A percentile compares a stretch with the other conserved stretches of the same genome.
These are phyloP conservation scores for Posidonia oceanica DNA, from an alignment of 116 monocot species.

Conservation along the genomic window DNA sequence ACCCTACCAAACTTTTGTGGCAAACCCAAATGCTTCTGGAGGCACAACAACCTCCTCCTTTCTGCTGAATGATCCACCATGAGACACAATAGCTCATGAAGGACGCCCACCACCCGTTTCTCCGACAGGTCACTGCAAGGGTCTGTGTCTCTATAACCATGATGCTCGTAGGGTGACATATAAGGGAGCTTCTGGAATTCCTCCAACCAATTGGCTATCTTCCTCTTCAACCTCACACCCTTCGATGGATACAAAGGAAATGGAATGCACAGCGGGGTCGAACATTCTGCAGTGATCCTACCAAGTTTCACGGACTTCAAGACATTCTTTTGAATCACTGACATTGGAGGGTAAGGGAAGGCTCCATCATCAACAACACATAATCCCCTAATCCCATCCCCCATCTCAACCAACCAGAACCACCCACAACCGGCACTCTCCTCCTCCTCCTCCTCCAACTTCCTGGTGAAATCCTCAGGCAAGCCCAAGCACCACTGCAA, in stretches of 20 bases:
- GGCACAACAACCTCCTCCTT: constrained; percentile 61
- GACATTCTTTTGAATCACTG: constrained; percentile 34
- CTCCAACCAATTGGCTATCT: constrained; percentile 55
- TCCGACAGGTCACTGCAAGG: constrained; percentile 39
- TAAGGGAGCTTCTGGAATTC: constrained; percentile 55
- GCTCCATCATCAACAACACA: not conserved
- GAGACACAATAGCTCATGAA: constrained; percentile 62
- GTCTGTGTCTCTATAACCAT: constrained; percentile 14
- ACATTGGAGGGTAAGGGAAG: constrained; percentile 8
- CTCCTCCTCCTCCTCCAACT: constrained; percentile 15
- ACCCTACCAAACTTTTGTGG: constrained; percentile 59
- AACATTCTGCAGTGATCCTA: not conserved
- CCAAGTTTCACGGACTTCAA: constrained; percentile 4
- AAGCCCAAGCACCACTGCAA: constrained; percentile 76
- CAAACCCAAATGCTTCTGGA: constrained; percentile 48
- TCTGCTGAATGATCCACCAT: constrained; percentile 70
- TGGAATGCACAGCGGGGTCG: constrained; percentile 4
- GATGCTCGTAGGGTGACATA: constrained; percentile 62
- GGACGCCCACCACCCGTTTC: constrained; percentile 57
- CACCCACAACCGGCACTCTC: not conserved
- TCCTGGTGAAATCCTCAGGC: constrained; percentile 45
- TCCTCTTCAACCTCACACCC: constrained; percentile 65
- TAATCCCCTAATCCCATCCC: constrained; percentile 25
- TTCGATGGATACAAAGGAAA: constrained; percentile 71
- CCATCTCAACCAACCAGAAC: constrained; percentile 31